phyloP scores from a whole-genome alignment of 352 stramenopile species.

The Phytopythium cucurbitacearum region DNA sequence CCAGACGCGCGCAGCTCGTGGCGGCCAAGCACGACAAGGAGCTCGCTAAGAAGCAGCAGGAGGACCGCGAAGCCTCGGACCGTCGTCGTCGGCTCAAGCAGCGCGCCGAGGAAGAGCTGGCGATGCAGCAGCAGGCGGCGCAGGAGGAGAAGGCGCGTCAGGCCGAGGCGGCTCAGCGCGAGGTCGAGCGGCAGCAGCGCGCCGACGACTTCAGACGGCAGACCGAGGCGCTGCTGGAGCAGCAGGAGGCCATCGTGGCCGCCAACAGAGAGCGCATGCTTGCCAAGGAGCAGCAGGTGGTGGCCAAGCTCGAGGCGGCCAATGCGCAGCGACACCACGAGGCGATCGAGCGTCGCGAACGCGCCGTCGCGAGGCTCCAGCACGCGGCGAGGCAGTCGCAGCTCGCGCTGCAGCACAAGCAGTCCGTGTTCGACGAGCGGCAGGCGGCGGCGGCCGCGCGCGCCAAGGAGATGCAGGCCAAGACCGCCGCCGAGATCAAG shows the following conservation, averaged over 20 bases:
- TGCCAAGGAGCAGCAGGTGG: constrained; percentile 59
- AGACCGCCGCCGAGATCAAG: constrained; percentile 50
- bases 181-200: constrained; percentile 55
- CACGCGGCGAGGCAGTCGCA: constrained; percentile 59
- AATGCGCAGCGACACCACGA: constrained; percentile 49
- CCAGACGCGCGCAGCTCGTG: constrained; percentile 39
- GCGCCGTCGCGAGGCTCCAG: constrained; percentile 43
- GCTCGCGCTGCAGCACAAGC: constrained; percentile 47
- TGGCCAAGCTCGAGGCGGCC: constrained; percentile 53
- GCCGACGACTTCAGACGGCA: constrained; percentile 65
- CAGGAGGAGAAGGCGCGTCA: constrained; percentile 29
- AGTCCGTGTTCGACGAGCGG: constrained; percentile 59
- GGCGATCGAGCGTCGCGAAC: constrained; percentile 46
- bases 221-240: constrained; percentile 52
- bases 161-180: constrained; percentile 37
- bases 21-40: constrained; percentile 59
- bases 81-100: constrained; percentile 31
- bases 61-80: constrained; percentile 47
- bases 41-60: constrained; percentile 54
- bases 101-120: constrained; percentile 44
- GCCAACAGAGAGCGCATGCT: constrained; percentile 50
- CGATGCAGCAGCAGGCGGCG: constrained; percentile 37
- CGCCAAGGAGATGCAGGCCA: constrained; percentile 55
- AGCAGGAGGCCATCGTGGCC: constrained; percentile 55
- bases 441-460: constrained; percentile 45